A percentile compares a stretch with the other conserved stretches of the same genome.
Conservation (phyloP, 2,329 filamentous ascomycete genomes). For the Ophiobolus disseminans region DNA sequence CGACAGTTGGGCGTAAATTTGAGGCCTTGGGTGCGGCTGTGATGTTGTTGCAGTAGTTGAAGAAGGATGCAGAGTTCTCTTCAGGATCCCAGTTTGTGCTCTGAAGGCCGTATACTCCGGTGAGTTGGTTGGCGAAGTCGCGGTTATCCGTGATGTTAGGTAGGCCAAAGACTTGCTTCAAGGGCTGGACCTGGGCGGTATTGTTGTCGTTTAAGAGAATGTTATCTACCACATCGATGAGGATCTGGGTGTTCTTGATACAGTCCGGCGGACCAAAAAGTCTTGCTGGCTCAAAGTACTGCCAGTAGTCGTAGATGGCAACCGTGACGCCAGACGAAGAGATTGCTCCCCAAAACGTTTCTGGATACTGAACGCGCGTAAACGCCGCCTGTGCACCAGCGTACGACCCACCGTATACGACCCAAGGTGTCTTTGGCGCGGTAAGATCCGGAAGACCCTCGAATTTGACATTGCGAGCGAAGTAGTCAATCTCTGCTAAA, state of each 20-base stretch:
- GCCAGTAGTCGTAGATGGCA: conserved; percentile 79
- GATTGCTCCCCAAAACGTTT: conserved; percentile 79
- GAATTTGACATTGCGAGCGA: conserved; percentile 75
- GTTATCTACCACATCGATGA: conserved; percentile 65
- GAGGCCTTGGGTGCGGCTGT: conserved; percentile 51
- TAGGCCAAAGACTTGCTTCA: conserved; percentile 64
- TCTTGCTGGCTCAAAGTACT: conserved; percentile 67
- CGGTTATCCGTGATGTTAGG: conserved; percentile 57
- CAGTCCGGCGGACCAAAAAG: conserved; percentile 67
- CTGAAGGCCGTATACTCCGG: conserved; percentile 61
- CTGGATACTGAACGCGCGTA: conserved; percentile 76
- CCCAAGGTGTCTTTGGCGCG: conserved; percentile 70
- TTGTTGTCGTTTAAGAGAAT: conserved; percentile 61
- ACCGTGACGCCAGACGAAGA: conserved; percentile 80
- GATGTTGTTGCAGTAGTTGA: conserved; percentile 62
- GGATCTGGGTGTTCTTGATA: conserved; percentile 67
- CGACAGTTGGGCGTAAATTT: conserved; percentile 49
- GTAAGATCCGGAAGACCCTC: conserved; percentile 72
- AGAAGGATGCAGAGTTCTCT: conserved; percentile 57
- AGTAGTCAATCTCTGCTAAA: conserved; percentile 81
- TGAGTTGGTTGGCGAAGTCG: conserved; percentile 61
- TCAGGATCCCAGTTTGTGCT: conserved; percentile 64
- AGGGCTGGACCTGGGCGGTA: conserved; percentile 47
- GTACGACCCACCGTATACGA: conserved; percentile 85
- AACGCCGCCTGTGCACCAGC: conserved; percentile 82